Evolutionary conservation across 768 basidiomycete species (phyloP).

Genomic region (Gymnopilus dilepis): DNA sequence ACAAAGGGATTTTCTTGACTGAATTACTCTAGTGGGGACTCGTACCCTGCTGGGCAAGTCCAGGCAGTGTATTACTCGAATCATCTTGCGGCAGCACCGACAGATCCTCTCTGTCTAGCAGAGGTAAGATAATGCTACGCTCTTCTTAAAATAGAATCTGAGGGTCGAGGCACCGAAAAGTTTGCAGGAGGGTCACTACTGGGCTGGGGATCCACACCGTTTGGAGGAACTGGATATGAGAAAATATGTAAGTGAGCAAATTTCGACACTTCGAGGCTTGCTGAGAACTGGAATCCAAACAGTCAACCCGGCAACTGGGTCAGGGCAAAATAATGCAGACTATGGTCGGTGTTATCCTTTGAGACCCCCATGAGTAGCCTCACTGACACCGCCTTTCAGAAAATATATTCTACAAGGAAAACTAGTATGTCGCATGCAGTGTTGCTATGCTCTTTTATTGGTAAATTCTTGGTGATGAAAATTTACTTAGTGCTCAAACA

Average conservation of each 20-base stretch:
- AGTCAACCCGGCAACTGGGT: constrained; percentile 36
- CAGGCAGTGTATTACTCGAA: constrained; percentile 53
- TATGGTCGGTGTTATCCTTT: constrained; percentile 40
- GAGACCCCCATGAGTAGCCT: too few species aligned
- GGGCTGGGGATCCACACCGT: constrained; percentile 46
- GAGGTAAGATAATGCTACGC: constrained; percentile 36
- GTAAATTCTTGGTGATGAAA: too few species aligned
- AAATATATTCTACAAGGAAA: constrained; percentile 58
- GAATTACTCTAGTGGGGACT: constrained; percentile 48
- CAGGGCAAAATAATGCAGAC: constrained; percentile 42
- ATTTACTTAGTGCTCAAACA: constrained; percentile 43
- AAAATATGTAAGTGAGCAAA: constrained; percentile 44
- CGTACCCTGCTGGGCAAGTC: constrained; percentile 58
- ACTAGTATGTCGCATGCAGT: constrained; percentile 40
- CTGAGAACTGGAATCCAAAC: neutral
- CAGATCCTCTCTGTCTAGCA: constrained; percentile 54
- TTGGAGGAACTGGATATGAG: constrained; percentile 56
- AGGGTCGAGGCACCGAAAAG: constrained; percentile 27
- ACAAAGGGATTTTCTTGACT: neutral
- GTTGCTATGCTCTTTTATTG: neutral
- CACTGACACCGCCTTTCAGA: constrained; percentile 41
- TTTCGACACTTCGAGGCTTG: neutral
- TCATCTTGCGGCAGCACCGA: constrained; percentile 48
- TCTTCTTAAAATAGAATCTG: neutral
- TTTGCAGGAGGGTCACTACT: constrained; percentile 56